Evolutionary conservation across 352 stramenopile species (phyloP), one percentile per base, ranked within the genome.

Genomic region (Halophytophthora batemanensis): DNA sequence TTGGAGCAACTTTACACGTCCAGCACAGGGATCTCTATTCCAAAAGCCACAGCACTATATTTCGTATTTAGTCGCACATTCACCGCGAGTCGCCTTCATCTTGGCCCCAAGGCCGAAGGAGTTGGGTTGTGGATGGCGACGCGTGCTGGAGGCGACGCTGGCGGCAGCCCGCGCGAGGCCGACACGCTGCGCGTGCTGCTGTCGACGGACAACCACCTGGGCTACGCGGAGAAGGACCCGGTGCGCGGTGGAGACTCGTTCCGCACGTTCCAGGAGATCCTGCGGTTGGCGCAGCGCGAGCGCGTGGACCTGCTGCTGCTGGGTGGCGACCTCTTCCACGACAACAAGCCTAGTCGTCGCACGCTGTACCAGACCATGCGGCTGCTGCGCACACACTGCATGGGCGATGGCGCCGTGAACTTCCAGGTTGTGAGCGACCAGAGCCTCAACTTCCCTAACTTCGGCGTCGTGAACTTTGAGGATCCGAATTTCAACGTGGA

Each of bases 131-230:
- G n/a, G n/a, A 23, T 37, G 11, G 12, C 11, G 29, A 39, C 38
- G 44, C 14, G 12, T n/a, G n/a, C n/a, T n/a, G n/a, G n/a, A 8
- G 8, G 13, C 17, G 29, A 15, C 1, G 50, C 37, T 49, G 48
- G 40, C 28, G 59, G 55, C 42, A 51, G 34, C 11, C 54, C 56
- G 46, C 59, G 18, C 22, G 56, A 63, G 12, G 52, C 23, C 37
- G 69, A 82, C 56, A 88, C 81, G 61, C 59, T 91, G 57, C 71
- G 77, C 17, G 91, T 99, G 57, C 65, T 99, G 46, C 50, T 99
- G 37, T 90, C 93, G 22, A 99, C 97, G n/a, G 97, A 99, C 77
- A 99, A 98, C 69, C 97, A 99, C 68, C 67, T 99, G 25, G 96
- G 97, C 41, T 98, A 93, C 53, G 72, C 71, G n/a, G 96, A 99